Evolutionary conservation across 2,329 filamentous ascomycete species (phyloP).

Genomic region (Fusarium verticillioides): DNA sequence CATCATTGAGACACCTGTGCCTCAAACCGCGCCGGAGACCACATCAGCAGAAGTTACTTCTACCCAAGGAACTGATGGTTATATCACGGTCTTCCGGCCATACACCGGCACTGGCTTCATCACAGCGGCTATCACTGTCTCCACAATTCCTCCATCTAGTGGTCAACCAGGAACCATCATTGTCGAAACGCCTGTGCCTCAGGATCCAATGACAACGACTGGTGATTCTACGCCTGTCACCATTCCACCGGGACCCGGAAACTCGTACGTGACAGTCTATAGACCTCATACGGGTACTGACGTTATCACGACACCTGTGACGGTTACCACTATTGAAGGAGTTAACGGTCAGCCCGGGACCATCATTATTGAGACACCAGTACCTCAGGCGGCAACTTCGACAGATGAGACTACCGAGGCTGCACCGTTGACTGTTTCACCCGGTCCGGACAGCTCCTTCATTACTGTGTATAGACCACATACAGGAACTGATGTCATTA

Average conservation of each 20-base stretch:
- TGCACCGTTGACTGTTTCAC: slow-evolving; percentile 12
- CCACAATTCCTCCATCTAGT: slow-evolving; percentile 16
- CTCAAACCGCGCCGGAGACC: slow-evolving; percentile 1
- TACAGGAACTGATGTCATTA: slow-evolving; percentile 15
- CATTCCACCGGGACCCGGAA: slow-evolving; percentile 18
- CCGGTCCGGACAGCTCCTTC: slow-evolving; percentile 18
- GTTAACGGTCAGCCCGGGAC: slow-evolving; percentile 20
- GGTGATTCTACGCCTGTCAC: slow-evolving; percentile 1
- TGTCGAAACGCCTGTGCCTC: slow-evolving; percentile 15
- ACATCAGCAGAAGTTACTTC: background rate
- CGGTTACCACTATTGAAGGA: slow-evolving; percentile 18
- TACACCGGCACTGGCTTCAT: slow-evolving; percentile 17
- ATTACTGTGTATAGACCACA: slow-evolving; percentile 29
- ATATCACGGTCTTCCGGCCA: slow-evolving; percentile 21
- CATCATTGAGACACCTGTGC: slow-evolving; percentile 29
- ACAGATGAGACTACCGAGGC: background rate
- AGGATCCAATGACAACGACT: background rate
- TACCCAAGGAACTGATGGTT: slow-evolving; percentile 19
- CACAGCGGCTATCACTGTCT: slow-evolving; percentile 13
- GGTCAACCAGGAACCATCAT: slow-evolving; percentile 24
- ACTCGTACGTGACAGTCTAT: slow-evolving; percentile 27
- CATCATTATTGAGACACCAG: slow-evolving; percentile 21
- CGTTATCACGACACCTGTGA: slow-evolving; percentile 21
- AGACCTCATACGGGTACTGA: slow-evolving; percentile 22
- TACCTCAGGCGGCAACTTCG: background rate